Evolutionary conservation across 768 basidiomycete genomes (phyloP).

Genomic region (Kwoniella sp.): DNA sequence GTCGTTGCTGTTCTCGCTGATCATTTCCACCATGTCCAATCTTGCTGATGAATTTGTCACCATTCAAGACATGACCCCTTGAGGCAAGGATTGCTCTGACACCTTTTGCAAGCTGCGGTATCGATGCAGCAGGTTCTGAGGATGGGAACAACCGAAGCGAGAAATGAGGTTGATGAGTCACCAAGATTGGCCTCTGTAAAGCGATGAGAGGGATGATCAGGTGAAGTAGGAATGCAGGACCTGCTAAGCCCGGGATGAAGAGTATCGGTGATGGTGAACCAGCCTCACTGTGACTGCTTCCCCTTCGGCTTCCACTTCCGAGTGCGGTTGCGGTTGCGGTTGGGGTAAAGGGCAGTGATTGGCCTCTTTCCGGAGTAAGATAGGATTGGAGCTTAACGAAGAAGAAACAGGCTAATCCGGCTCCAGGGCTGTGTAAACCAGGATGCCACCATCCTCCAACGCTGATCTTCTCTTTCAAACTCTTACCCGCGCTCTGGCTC

Average conservation of each 20-base stretch:
- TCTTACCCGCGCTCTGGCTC: neutral
- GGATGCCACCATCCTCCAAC: conserved; percentile 19
- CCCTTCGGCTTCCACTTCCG: too few relatives aligned
- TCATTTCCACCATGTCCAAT: neutral
- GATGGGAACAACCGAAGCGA: conserved; percentile 1
- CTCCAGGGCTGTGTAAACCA: neutral
- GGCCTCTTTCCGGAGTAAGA: too few relatives aligned
- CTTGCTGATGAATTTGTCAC: neutral
- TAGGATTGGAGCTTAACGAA: neutral
- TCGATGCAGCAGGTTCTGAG: neutral
- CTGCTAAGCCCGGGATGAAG: conserved; percentile 23
- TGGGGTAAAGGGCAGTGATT: too few relatives aligned
- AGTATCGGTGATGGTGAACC: conserved; percentile 18
- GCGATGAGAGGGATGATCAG: conserved; percentile 15
- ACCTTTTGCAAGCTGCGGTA: neutral
- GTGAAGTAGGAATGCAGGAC: conserved; percentile 12
- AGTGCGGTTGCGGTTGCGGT: too few relatives aligned
- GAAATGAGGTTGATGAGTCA: conserved; percentile 25
- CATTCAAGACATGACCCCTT: neutral
- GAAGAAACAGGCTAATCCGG: conserved; percentile 10
- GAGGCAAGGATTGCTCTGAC: neutral
- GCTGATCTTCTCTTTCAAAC: neutral
- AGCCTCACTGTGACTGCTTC: too few relatives aligned
- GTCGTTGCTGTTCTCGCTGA: neutral
- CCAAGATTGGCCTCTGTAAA: conserved; percentile 16